Conservation (phyloP, 1,139 yeast genomes). For the Arxiozyma bovina region DNA sequence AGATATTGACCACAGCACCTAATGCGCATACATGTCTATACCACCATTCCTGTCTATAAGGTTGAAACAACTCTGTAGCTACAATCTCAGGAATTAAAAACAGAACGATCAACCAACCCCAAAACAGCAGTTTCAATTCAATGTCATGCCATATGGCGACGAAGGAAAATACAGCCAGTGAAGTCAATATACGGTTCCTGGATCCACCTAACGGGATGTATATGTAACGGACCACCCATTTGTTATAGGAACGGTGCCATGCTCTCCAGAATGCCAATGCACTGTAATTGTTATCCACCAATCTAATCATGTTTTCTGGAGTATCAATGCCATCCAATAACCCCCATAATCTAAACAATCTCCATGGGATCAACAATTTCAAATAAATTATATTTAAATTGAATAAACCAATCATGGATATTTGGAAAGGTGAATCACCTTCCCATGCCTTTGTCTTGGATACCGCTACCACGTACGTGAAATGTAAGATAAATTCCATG, state of each 20-base stretch:
- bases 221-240: constrained; percentile 77
- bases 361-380: constrained; percentile 89
- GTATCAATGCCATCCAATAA: constrained; percentile 86
- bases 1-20: constrained; percentile 83
- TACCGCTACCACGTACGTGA: constrained; percentile 86
- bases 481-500: constrained; percentile 86
- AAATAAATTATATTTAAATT: constrained; percentile 89
- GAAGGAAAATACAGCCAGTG: constrained; percentile 84
- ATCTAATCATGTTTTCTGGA: constrained; percentile 95
- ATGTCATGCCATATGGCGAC: constrained; percentile 99
- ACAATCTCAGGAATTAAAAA: constrained; percentile 82
- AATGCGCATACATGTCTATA: constrained; percentile 73
- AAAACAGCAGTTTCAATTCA: constrained; percentile 68
- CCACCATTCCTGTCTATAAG: constrained; percentile 48
- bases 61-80: constrained; percentile 41
- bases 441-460: constrained; percentile 82
- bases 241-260: constrained; percentile 92
- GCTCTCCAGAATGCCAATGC: constrained; percentile 96
- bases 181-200: constrained; percentile 56
- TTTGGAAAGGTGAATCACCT: constrained; percentile 82
- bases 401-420: constrained; percentile 89
- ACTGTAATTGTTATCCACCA: constrained; percentile 89
- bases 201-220: constrained; percentile 89
- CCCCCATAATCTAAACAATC: constrained; percentile 89
- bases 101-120: constrained; percentile 94